Evolutionary conservation across 78 protist species (phyloP), one percentile per base, ranked within the genome.

Genomic region (Blattamonas nauphoetae): DNA sequence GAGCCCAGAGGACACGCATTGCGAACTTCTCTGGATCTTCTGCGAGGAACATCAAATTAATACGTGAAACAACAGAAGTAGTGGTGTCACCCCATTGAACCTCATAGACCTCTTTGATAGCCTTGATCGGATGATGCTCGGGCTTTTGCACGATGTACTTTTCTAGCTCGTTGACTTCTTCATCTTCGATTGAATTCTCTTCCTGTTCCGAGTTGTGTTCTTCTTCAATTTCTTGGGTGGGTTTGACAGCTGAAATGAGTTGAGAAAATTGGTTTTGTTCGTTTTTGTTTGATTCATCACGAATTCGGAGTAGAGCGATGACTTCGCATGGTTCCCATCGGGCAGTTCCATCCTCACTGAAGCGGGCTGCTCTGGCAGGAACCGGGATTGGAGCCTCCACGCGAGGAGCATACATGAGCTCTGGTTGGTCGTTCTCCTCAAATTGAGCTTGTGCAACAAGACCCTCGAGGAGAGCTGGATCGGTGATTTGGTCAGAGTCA

Each of bases 11-110:
- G 0, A 94, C 45, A 1, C 96, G 93, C 46, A 63, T 1, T 3
- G 88, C 91, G 36, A 91, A 92, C 80, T 0, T 0, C 11, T 78
- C 21, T 0, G 94, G 96, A 6, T 91, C 90, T 81, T 92, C 94
- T 0, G 91, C 89, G 1, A 36, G 21, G 46, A 93, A 86, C 45
- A 0, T 5, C 42, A 88, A n/a, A 21, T 38, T 0, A 35, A 87
- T 81, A 41, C 92, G 79, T 36, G 92, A 32, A 3, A 88, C 45
- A 21, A 2, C 0, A 29, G 29, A 5, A 6, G 36, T 41, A 1
- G 3, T 21, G 46, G n/a, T 45, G 78, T 79, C 83, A 5, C 21
- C 83, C 83, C 83, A 79, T 6, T 5, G 43, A 4, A 79, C 83
- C 41, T 21, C 42, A 11, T 32, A 79, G 71, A 29, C 11, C 71